These are phyloP conservation scores for Sporothrix brunneoviolacea DNA, from an alignment of 2,329 filamentous ascomycete species.

Conservation along the genomic window DNA sequence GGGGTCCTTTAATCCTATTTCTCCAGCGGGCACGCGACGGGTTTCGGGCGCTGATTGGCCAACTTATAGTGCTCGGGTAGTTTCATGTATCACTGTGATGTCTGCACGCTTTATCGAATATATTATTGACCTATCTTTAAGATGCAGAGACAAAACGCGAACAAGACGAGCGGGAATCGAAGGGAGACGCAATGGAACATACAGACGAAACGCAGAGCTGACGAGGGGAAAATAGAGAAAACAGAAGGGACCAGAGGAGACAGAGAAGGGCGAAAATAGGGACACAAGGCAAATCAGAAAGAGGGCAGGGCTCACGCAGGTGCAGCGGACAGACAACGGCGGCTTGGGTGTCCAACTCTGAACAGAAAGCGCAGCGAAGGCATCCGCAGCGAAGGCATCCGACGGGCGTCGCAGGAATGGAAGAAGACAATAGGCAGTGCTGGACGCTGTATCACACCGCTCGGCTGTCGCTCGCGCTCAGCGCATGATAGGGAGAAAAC, in stretches of 20 bases:
- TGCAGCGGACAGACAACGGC: slow-evolving; percentile 14
- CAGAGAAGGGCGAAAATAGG: background rate
- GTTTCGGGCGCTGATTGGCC: background rate
- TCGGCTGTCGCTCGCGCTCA: too few species aligned
- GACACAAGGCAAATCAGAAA: background rate
- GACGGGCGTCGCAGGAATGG: too few species aligned
- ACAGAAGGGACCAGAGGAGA: background rate
- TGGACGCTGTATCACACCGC: too few species aligned
- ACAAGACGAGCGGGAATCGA: background rate
- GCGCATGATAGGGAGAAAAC: too few species aligned
- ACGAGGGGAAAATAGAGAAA: background rate
- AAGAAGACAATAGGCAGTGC: too few species aligned
- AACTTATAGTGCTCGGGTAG: background rate
- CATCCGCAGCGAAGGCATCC: too few species aligned
- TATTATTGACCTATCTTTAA: background rate
- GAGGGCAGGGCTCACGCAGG: background rate
- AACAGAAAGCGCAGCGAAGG: background rate
- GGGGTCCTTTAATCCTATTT: background rate
- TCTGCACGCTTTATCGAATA: slow-evolving; percentile 4
- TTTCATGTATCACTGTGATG: too few species aligned
- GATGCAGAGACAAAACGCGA: background rate
- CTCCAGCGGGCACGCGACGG: slow-evolving; percentile 2
- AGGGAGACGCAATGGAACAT: background rate
- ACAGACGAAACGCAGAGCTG: too few species aligned
- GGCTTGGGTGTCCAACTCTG: slow-evolving; percentile 15